phyloP scores from a whole-genome alignment of 2,329 filamentous ascomycete genomes.

The Capronia americana region DNA sequence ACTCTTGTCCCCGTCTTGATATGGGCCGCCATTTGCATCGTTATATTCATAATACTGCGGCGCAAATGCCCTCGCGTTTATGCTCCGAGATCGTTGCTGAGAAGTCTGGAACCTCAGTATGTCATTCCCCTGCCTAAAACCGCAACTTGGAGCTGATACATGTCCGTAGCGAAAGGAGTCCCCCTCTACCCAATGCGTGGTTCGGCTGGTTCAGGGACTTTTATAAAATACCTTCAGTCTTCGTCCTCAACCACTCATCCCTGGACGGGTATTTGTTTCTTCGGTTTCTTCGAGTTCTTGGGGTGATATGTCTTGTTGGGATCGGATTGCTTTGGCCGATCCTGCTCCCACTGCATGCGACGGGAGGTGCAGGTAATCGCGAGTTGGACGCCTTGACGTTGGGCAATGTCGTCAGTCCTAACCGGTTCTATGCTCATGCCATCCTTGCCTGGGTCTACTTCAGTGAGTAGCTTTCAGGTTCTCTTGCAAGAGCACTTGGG shows the following conservation, averaged over 20 bases:
- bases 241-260: slow-evolving; percentile 84
- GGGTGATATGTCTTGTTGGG: slow-evolving; percentile 79
- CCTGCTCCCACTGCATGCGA: slow-evolving; percentile 84
- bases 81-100: slow-evolving; percentile 60
- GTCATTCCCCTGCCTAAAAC: slow-evolving; percentile 33
- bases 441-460: slow-evolving; percentile 81
- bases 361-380: slow-evolving; percentile 70
- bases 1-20: slow-evolving; percentile 62
- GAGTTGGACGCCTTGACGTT: slow-evolving; percentile 81
- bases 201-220: slow-evolving; percentile 47
- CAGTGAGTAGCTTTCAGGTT: slow-evolving; percentile 55
- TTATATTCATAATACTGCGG: slow-evolving; percentile 59
- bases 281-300: slow-evolving; percentile 80
- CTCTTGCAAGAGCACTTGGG: background rate
- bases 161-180: slow-evolving; percentile 43
- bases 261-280: slow-evolving; percentile 91
- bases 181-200: slow-evolving; percentile 43
- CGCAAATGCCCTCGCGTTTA: slow-evolving; percentile 61
- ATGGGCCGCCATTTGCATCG: slow-evolving; percentile 57
- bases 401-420: slow-evolving; percentile 70
- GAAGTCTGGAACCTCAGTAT: slow-evolving; percentile 59
- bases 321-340: slow-evolving; percentile 85
- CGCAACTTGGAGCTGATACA: slow-evolving; percentile 1
- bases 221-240: slow-evolving; percentile 55
- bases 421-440: slow-evolving; percentile 78